A percentile compares a stretch with the other conserved stretches of the same genome.
Conservation (phyloP, 352 stramenopile genomes). For the Phytophthora citricola region DNA sequence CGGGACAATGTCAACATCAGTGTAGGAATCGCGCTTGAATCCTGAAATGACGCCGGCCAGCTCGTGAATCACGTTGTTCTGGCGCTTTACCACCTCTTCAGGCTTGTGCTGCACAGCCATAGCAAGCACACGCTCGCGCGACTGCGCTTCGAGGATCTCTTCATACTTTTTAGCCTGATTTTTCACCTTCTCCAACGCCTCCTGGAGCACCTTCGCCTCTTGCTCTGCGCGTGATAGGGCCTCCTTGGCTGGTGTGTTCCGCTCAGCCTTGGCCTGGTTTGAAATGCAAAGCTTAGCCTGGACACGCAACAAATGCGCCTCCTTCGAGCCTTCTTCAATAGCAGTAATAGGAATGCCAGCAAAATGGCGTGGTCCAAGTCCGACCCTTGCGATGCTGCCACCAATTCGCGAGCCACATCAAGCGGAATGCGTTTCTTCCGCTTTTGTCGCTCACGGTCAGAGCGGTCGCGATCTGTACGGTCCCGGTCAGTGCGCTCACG, state of each 20-base stretch:
- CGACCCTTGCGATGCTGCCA: conserved; percentile 78
- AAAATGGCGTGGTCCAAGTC: conserved; percentile 69
- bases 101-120: conserved; percentile 79
- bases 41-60: conserved; percentile 72
- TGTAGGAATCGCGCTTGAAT: conserved; percentile 82
- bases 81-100: conserved; percentile 74
- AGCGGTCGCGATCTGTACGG: conserved; percentile 21
- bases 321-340: conserved; percentile 80
- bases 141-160: conserved; percentile 77
- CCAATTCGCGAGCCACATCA: conserved; percentile 80
- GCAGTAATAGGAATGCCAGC: conserved; percentile 74
- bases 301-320: conserved; percentile 82
- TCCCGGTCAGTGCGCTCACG: conserved; percentile 21
- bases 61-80: conserved; percentile 87
- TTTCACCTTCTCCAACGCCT: conserved; percentile 87
- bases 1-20: conserved; percentile 70
- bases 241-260: conserved; percentile 65
- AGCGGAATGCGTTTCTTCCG: conserved; percentile 86
- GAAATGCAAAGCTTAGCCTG: conserved; percentile 85
- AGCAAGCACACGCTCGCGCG: conserved; percentile 69
- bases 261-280: conserved; percentile 46
- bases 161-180: conserved; percentile 88
- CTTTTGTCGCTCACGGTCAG: conserved; percentile 52
- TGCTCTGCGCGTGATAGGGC: conserved; percentile 70
- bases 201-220: conserved; percentile 78